Conservation (phyloP, 2,329 filamentous ascomycete genomes). For the Raffaelea arxii region DNA sequence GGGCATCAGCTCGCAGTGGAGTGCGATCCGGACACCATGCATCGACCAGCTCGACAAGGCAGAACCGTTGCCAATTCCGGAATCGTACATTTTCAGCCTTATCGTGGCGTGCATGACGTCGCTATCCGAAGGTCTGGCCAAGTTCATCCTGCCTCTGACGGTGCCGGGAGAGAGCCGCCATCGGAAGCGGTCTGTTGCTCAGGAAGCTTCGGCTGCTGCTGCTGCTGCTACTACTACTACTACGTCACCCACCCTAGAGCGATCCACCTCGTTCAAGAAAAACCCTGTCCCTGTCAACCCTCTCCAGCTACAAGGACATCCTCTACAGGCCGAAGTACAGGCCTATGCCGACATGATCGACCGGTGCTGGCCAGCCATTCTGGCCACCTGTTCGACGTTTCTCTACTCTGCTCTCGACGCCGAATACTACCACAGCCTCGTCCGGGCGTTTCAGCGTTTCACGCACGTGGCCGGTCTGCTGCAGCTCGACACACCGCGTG, state of each 20-base stretch:
- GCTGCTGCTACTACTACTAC: conserved; percentile 25
- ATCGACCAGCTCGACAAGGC: conserved; percentile 92
- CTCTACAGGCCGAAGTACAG: conserved; percentile 60
- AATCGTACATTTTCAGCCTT: conserved; percentile 88
- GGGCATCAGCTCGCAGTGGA: conserved; percentile 88
- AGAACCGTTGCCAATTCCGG: conserved; percentile 72
- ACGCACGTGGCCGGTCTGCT: conserved; percentile 89
- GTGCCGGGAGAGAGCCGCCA: conserved; percentile 60
- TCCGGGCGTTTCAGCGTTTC: conserved; percentile 89
- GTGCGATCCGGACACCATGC: conserved; percentile 73
- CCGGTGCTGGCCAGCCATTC: conserved; percentile 87
- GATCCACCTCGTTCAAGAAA: conserved; percentile 60
- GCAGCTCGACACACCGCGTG: conserved; percentile 73
- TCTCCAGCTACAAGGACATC: conserved; percentile 62
- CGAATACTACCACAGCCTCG: conserved; percentile 86
- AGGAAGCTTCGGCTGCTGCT: conserved; percentile 33
- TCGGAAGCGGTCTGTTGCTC: conserved; percentile 38
- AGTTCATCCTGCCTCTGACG: conserved; percentile 84
- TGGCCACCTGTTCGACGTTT: conserved; percentile 93
- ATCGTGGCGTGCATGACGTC: conserved; percentile 82
- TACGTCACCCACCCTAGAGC: conserved; percentile 34
- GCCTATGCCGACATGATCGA: conserved; percentile 77
- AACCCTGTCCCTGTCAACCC: conserved; percentile 80
- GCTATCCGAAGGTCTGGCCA: conserved; percentile 84
- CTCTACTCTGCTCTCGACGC: conserved; percentile 84